A percentile compares a stretch with the other conserved stretches of the same genome.
phyloP scores from a whole-genome alignment of 2,329 filamentous ascomycete species.

The Colletotrichum zoysiae region DNA sequence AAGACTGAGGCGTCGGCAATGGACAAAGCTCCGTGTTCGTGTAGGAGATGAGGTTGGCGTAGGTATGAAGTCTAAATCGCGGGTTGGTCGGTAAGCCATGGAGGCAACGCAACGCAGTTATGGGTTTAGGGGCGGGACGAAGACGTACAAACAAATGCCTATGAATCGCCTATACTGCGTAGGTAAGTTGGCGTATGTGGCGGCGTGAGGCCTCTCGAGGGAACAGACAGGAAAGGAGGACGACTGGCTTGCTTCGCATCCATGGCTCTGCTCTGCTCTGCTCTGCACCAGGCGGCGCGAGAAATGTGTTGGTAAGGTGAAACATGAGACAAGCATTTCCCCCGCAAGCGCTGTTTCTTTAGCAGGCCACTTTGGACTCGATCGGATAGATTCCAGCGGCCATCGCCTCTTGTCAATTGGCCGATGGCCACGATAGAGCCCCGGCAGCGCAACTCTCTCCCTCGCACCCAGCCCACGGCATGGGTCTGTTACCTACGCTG shows the following conservation, averaged over 20 bases:
- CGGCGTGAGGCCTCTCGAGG: background rate
- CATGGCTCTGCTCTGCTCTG: background rate
- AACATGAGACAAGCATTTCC: conserved; percentile 41
- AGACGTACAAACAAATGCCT: no score
- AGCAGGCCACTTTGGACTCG: conserved; percentile 21
- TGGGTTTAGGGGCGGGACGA: no score
- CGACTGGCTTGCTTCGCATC: background rate
- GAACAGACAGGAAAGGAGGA: background rate
- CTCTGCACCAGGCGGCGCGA: conserved; percentile 10
- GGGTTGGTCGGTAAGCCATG: no score
- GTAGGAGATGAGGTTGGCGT: background rate
- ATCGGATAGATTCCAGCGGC: conserved; percentile 3
- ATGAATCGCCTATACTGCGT: no score
- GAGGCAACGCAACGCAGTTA: no score
- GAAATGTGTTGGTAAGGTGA: conserved; percentile 24
- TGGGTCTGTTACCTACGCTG: no score
- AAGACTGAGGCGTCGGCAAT: background rate
- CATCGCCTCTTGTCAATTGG: background rate
- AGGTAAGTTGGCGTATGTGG: no score
- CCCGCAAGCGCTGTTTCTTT: conserved; percentile 29
- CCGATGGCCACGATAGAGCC: background rate
- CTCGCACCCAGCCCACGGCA: no score
- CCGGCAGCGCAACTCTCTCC: background rate
- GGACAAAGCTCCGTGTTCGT: background rate
- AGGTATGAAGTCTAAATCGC: background rate